Conservation (phyloP, 345 rosid species). For the Syzygium aqueum region DNA sequence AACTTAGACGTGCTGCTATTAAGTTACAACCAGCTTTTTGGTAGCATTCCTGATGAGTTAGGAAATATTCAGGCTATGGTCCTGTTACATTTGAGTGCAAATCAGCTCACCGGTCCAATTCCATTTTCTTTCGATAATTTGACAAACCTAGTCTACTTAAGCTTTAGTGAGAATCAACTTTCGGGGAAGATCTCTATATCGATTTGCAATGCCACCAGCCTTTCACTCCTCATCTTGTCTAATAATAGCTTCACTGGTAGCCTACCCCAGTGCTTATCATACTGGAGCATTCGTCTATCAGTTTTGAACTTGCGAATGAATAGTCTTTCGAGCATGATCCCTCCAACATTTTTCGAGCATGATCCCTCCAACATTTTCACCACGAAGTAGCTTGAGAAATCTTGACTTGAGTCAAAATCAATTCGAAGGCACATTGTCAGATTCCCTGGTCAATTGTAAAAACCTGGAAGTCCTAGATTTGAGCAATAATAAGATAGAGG, state of each 20-base stretch:
- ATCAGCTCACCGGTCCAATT: conserved; percentile 10
- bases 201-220: neutral
- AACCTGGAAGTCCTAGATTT: neutral
- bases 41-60: neutral
- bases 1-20: neutral
- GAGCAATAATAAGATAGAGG: neutral
- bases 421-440: conserved; percentile 3
- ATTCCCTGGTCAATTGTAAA: neutral
- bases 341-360: too few species aligned
- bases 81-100: neutral
- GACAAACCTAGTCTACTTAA: conserved; percentile 10
- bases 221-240: neutral
- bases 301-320: neutral
- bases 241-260: neutral
- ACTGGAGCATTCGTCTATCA: neutral
- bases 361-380: neutral
- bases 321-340: neutral
- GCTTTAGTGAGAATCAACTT: conserved; percentile 9
- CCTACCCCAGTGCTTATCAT: neutral
- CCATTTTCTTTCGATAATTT: conserved; percentile 15
- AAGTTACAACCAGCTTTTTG: neutral
- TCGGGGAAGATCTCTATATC: conserved; percentile 3
- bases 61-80: neutral
- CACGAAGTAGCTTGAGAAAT: neutral
- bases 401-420: neutral